Percentiles rank a stretch among this genome's conserved stretches.
These are phyloP conservation scores for Hylodesmum podocarpum DNA, from an alignment of 306 rosid species.

Conservation along the genomic window DNA sequence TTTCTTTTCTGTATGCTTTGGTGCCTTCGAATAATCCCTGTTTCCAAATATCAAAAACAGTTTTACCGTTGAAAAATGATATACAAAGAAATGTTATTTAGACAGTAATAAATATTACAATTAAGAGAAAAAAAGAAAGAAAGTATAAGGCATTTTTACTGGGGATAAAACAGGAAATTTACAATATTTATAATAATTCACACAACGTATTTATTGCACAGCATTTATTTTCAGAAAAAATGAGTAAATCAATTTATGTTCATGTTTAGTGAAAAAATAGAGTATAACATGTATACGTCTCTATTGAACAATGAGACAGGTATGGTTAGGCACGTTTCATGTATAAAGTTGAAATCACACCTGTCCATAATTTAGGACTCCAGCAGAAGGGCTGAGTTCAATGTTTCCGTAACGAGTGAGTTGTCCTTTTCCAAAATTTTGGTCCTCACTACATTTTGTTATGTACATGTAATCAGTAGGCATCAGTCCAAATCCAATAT, in stretches of 20 bases:
- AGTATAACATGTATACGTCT: not conserved
- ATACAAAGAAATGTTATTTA: too few relatives aligned
- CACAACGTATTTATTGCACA: too few relatives aligned
- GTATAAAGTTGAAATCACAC: constrained; percentile 33
- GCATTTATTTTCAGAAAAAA: too few relatives aligned
- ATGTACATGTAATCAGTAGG: constrained; percentile 81
- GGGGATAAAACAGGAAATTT: too few relatives aligned
- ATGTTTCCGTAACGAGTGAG: constrained; percentile 63
- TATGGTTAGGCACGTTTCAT: not conserved
- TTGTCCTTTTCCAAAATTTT: constrained; percentile 54
- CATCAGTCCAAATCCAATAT: constrained; percentile 68
- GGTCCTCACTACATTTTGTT: constrained; percentile 46
- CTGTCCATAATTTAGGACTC: constrained; percentile 87
- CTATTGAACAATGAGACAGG: not conserved
- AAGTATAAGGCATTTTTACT: too few relatives aligned
- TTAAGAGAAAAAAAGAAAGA: too few relatives aligned
- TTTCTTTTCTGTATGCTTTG: constrained; percentile 75
- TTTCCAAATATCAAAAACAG: not conserved
- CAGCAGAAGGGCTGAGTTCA: constrained; percentile 81
- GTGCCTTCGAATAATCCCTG: constrained; percentile 90
- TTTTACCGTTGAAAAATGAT: not conserved
- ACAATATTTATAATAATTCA: too few relatives aligned
- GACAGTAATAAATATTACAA: too few relatives aligned
- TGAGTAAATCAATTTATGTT: too few relatives aligned
- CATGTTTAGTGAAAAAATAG: too few relatives aligned